These are phyloP conservation scores for Malus orientalis DNA, from an alignment of 306 rosid genomes.

Conservation along the genomic window DNA sequence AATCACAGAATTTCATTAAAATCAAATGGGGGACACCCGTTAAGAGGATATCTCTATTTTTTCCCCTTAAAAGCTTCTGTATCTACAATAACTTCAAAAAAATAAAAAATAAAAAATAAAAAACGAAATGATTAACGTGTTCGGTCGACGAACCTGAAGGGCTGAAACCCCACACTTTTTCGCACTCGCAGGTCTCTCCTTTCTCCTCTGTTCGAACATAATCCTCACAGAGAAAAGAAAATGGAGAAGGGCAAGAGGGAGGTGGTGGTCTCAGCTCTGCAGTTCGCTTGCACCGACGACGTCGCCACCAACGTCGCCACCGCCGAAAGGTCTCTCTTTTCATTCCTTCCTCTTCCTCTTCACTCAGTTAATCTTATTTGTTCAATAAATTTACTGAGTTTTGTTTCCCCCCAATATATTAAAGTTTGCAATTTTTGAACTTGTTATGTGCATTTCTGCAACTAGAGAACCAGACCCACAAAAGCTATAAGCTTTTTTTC, in stretches of 20 bases:
- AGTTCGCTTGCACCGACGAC: slow-evolving; percentile 79
- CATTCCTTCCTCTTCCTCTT: not conserved
- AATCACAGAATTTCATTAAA: no score
- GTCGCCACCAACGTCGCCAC: slow-evolving; percentile 56
- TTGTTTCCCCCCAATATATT: not conserved
- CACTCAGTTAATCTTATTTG: not conserved
- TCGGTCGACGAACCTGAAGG: no score
- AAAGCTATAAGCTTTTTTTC: not conserved
- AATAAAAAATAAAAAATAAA: no score
- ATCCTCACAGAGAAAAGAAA: not conserved
- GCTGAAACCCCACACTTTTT: no score
- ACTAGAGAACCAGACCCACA: not conserved
- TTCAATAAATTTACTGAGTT: not conserved
- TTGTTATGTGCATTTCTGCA: not conserved
- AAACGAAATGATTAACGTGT: no score
- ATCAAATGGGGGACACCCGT: no score
- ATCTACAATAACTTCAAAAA: no score
- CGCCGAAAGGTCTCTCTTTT: slow-evolving; percentile 55
- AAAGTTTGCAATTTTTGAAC: not conserved
- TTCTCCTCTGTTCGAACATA: not conserved
- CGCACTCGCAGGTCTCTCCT: not conserved
- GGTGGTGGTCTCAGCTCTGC: slow-evolving; percentile 78
- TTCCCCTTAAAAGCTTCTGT: no score
- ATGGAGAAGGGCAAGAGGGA: slow-evolving; percentile 41
- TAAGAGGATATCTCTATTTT: no score